These are phyloP conservation scores for Elymus sibiricus DNA, from an alignment of 176 grass and related monocot genomes.

Conservation along the genomic window DNA sequence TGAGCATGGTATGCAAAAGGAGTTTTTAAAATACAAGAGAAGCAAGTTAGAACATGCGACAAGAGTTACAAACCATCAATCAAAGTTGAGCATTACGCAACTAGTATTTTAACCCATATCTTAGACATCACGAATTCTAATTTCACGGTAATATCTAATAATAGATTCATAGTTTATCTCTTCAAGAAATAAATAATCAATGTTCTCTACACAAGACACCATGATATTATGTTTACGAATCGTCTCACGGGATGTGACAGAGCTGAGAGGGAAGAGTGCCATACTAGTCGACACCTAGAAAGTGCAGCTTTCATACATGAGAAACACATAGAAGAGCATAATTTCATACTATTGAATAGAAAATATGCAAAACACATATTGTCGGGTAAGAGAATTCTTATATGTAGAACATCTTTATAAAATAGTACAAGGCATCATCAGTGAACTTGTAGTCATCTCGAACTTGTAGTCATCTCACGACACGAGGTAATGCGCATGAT, in stretches of 20 bases:
- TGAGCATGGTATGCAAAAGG: constrained; percentile 62
- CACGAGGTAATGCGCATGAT: constrained; percentile 64
- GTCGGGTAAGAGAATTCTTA: no score
- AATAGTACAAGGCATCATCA: constrained; percentile 49
- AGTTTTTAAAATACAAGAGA: neutral
- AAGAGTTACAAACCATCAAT: neutral
- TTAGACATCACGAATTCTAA: no score
- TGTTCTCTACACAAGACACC: neutral
- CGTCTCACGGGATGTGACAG: neutral
- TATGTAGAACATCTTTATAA: no score
- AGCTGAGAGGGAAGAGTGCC: neutral
- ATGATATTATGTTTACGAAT: neutral
- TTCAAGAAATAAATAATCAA: no score
- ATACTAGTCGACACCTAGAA: no score
- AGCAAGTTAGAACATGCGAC: neutral
- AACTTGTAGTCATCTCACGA: constrained; percentile 24
- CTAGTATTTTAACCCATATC: neutral
- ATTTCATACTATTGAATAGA: neutral
- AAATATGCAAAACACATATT: neutral
- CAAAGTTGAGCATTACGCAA: neutral
- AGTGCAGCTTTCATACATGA: constrained; percentile 40
- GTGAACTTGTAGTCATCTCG: constrained; percentile 23
- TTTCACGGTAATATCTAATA: no score
- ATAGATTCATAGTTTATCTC: no score
- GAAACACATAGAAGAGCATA: neutral